Evolutionary conservation across 2,329 filamentous ascomycete genomes (phyloP), one percentile per base, ranked within the genome.

Genomic region (Pseudocercospora eumusae): DNA sequence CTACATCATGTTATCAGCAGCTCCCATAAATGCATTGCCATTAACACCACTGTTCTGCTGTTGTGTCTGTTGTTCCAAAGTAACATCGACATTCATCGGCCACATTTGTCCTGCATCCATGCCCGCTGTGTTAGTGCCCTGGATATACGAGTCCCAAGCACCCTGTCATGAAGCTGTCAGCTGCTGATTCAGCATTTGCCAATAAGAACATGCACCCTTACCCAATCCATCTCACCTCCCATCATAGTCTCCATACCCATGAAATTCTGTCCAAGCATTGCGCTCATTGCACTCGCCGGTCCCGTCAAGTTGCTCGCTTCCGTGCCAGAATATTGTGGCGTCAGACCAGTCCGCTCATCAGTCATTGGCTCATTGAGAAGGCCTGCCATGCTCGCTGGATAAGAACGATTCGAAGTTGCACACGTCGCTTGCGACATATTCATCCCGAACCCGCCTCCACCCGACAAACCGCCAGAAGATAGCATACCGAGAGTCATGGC

Each of bases 401-500:
- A 75, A 23, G 64, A 59, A 25, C 56, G 58, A 54, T 60, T 62
- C 23, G 57, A 53, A 25, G 62, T 27, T 42, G 59, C 62, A 44
- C 61, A 61, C n/a, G n/a, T 59, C 60, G 66, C 60, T 53, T 62
- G 57, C 13, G 50, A 53, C 56, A 62, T 56, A 27, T 63, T 62
- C 61, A 66, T 61, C 20, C 60, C 66, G 49, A 70, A 70, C 21
- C 62, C 62, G 10, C 65, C 60, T 20, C 68, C 69, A 0, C 85
- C 82, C 13, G 82, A 83, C 75, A 87, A 80, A 21, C 82, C 80
- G 4, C 87, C 87, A 40, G 83, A 84, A 58, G 86, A 88, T 25
- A 90, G 78, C 77, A 90, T 83, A 1, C 86, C 87, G n/a, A 89
- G 73, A 0, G 87, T 89, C 86, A 90, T 89, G 0, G 87, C 87